These are phyloP conservation scores for Lasiosphaeris hirsuta DNA, from an alignment of 495 filamentous ascomycete species.

Conservation along the genomic window DNA sequence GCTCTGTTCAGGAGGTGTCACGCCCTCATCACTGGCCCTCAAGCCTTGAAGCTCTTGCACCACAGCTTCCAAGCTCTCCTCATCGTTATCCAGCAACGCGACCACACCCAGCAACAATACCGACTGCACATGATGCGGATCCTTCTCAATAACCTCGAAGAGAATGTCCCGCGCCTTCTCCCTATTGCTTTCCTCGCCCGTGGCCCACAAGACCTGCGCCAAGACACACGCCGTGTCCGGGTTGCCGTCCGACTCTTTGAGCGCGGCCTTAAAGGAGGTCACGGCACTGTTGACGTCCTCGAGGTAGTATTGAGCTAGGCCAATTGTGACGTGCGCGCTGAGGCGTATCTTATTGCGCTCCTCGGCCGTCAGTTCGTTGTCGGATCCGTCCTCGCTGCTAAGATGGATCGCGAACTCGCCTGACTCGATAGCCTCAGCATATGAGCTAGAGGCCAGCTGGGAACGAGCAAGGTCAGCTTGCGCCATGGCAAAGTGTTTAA, in stretches of 20 bases:
- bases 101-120: slow-evolving; percentile 78
- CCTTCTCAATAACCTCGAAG: slow-evolving; percentile 67
- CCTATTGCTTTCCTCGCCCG: slow-evolving; percentile 70
- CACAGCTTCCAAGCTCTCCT: slow-evolving; percentile 76
- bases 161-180: slow-evolving; percentile 74
- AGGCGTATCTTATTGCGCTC: slow-evolving; percentile 64
- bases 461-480: slow-evolving; percentile 82
- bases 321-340: slow-evolving; percentile 82
- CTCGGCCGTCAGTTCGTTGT: slow-evolving; percentile 47
- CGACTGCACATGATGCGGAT: slow-evolving; percentile 71
- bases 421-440: slow-evolving; percentile 63
- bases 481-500: slow-evolving; percentile 75
- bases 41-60: slow-evolving; percentile 69
- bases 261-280: slow-evolving; percentile 73
- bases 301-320: slow-evolving; percentile 72
- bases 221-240: slow-evolving; percentile 87
- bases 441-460: slow-evolving; percentile 64
- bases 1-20: slow-evolving; percentile 42
- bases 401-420: slow-evolving; percentile 71
- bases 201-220: slow-evolving; percentile 89
- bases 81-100: slow-evolving; percentile 73
- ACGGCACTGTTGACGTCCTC: slow-evolving; percentile 63
- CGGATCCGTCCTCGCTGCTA: slow-evolving; percentile 61
- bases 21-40: slow-evolving; percentile 54
- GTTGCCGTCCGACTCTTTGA: slow-evolving; percentile 71